Conservation (phyloP, 2,329 filamentous ascomycete genomes). For the Ascochyta lentis region DNA sequence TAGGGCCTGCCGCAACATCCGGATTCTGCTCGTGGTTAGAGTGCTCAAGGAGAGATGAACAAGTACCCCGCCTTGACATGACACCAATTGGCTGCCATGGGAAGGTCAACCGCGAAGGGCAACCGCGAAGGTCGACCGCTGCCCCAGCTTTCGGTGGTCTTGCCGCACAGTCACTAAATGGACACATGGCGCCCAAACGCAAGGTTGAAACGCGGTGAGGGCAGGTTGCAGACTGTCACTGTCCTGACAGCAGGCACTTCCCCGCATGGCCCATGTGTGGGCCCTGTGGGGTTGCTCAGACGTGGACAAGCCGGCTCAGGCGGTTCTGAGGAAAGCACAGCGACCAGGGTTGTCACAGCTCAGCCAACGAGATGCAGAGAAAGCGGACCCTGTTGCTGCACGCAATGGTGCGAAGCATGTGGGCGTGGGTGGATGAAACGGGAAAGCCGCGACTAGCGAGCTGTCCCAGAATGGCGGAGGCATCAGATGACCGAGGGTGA, state of each 20-base stretch:
- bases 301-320: constrained; percentile 37
- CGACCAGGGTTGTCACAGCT: constrained; percentile 20
- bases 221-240: constrained; percentile 17
- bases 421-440: constrained; percentile 25
- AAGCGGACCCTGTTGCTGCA: constrained; percentile 23
- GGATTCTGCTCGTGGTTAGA: constrained; percentile 9
- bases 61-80: constrained; percentile 7
- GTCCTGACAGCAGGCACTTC: constrained; percentile 24
- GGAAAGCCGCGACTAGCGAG: constrained; percentile 23
- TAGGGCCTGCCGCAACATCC: constrained; percentile 5
- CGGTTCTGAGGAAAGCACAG: constrained; percentile 35
- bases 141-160: constrained; percentile 1
- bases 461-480: constrained; percentile 18
- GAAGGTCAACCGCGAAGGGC: neutral
- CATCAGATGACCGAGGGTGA: constrained; percentile 41
- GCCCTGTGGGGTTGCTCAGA: constrained; percentile 1
- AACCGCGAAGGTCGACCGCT: constrained; percentile 1
- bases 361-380: constrained; percentile 31
- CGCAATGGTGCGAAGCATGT: constrained; percentile 29
- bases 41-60: constrained; percentile 4
- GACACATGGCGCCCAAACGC: constrained; percentile 16
- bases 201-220: constrained; percentile 27
- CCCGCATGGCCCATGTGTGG: constrained; percentile 34
- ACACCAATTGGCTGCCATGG: neutral
- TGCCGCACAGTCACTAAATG: constrained; percentile 13